Evolutionary conservation across 2,329 filamentous ascomycete species (phyloP).

Genomic region (Penicillium sp.): DNA sequence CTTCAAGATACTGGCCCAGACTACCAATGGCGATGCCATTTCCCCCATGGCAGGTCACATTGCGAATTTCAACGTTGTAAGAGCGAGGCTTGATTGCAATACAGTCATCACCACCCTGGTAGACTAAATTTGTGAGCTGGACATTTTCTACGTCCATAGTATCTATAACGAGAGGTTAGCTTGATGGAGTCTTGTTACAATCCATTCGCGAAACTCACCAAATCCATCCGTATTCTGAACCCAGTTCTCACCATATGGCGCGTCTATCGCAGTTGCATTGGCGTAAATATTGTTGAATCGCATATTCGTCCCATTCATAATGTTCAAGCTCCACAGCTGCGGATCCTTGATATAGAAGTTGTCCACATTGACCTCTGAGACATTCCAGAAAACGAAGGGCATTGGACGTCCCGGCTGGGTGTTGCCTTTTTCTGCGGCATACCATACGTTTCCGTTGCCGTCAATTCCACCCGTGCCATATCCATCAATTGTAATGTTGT

Average conservation of each 20-base stretch:
- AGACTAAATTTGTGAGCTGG: constrained; percentile 48
- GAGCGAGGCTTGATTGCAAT: constrained; percentile 60
- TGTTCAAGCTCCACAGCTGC: constrained; percentile 53
- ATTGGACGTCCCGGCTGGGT: constrained; percentile 53
- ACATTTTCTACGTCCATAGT: constrained; percentile 54
- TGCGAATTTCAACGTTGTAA: constrained; percentile 54
- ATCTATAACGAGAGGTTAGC: constrained; percentile 27
- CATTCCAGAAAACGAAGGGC: constrained; percentile 58
- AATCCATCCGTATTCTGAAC: constrained; percentile 57
- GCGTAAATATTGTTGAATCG: constrained; percentile 49
- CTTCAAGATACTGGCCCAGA: constrained; percentile 54
- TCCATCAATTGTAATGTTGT: constrained; percentile 50
- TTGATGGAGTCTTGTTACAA: neutral
- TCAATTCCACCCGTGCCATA: constrained; percentile 52
- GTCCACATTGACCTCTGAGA: constrained; percentile 51
- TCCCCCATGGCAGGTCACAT: constrained; percentile 51
- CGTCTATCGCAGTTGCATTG: constrained; percentile 50
- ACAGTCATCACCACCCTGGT: constrained; percentile 59
- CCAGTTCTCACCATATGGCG: constrained; percentile 52
- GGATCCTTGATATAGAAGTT: constrained; percentile 52
- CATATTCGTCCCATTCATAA: constrained; percentile 56
- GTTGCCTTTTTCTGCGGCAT: constrained; percentile 45
- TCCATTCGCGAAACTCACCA: constrained; percentile 21
- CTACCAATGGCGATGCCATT: constrained; percentile 52
- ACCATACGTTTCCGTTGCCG: constrained; percentile 55